A percentile compares a stretch with the other conserved stretches of the same genome.
phyloP scores from a whole-genome alignment of 192 early-diverging fungal genomes.

The Neocallimastix lanati region DNA sequence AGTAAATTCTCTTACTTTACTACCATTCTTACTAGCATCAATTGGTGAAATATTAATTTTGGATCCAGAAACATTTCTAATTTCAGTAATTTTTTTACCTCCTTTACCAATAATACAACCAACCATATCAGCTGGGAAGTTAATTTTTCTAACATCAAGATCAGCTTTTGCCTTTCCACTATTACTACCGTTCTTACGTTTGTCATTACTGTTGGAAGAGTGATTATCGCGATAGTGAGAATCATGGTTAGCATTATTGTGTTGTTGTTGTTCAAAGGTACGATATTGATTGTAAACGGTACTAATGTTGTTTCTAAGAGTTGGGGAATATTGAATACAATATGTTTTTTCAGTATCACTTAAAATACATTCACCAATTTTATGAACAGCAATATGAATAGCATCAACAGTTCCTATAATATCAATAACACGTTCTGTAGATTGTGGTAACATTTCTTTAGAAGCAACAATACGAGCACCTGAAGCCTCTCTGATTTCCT shows the following conservation, averaged over 20 bases:
- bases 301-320: neutral
- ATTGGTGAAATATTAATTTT: slow-evolving; percentile 65
- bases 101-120: slow-evolving; percentile 94
- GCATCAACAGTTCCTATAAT: neutral
- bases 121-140: slow-evolving; percentile 86
- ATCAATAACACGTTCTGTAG: neutral
- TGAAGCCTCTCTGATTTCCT: neutral
- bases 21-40: slow-evolving; percentile 56
- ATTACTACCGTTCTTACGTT: neutral
- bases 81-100: slow-evolving; percentile 35
- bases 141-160: slow-evolving; percentile 29
- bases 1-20: slow-evolving; percentile 75
- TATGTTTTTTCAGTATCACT: neutral
- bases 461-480: neutral
- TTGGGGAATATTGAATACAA: neutral
- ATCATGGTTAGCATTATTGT: neutral
- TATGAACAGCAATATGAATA: neutral
- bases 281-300: slow-evolving; percentile 8
- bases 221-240: neutral
- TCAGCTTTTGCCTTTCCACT: neutral
- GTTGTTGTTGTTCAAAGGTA: slow-evolving; percentile 9
- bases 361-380: neutral
- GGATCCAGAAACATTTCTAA: slow-evolving; percentile 16
- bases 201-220: neutral
- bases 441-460: slow-evolving; percentile 1